Conservation (phyloP, 1,284 basidiomycete species). For the Butyriboletus appendiculatus region DNA sequence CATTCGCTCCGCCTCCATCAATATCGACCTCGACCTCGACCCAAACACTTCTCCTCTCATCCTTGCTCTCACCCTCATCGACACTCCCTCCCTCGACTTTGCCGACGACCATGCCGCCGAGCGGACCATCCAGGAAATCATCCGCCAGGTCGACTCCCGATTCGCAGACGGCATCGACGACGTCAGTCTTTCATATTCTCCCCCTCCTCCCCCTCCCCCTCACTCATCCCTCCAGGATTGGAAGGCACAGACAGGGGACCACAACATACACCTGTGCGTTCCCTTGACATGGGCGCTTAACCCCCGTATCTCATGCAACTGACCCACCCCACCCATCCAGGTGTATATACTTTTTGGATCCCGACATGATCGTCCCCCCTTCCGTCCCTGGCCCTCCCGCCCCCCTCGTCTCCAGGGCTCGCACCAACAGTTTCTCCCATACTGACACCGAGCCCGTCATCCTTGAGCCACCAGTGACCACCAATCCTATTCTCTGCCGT, state of each 20-base stretch:
- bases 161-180: conserved; percentile 69
- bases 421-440: conserved; percentile 67
- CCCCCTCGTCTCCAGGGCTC: conserved; percentile 62
- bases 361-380: conserved; percentile 70
- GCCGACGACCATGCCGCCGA: conserved; percentile 59
- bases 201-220: conserved; percentile 5
- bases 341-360: conserved; percentile 81
- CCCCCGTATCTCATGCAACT: conserved; percentile 21
- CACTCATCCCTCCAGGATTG: conserved; percentile 50
- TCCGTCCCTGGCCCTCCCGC: conserved; percentile 60
- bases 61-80: conserved; percentile 69
- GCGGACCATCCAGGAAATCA: conserved; percentile 58
- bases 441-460: conserved; percentile 71
- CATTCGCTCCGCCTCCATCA: conserved; percentile 65
- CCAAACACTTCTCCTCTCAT: conserved; percentile 44
- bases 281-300: conserved; percentile 24
- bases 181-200: conserved; percentile 48
- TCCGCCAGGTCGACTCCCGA: conserved; percentile 64
- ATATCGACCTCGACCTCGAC: conserved; percentile 59
- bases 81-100: conserved; percentile 76
- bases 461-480: conserved; percentile 73
- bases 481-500: conserved; percentile 63
- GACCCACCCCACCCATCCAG: conserved; percentile 40
- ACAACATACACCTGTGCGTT: conserved; percentile 79
- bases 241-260: conserved; percentile 65